Conservation (phyloP, 805 yeast genomes). For the Wickerhamomyces strasburgensis region DNA sequence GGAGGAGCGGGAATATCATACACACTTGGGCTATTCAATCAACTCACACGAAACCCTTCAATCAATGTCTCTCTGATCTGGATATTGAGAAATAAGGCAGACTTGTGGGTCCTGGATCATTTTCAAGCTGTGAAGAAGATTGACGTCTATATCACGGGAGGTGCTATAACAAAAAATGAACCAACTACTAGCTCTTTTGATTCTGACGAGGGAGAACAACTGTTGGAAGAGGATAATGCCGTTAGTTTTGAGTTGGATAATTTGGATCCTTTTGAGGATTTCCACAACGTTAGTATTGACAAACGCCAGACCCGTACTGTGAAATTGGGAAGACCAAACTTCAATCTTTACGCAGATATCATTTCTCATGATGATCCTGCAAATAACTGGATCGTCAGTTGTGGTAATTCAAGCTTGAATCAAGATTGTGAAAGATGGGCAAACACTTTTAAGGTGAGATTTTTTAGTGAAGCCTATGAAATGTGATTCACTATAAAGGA, state of each 20-base stretch:
- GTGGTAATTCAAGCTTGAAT: constrained; percentile 51
- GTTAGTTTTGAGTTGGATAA: constrained; percentile 23
- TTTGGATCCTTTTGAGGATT: constrained; percentile 20
- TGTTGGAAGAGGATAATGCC: constrained; percentile 16
- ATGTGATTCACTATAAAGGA: too few relatives aligned
- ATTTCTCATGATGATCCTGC: constrained; percentile 26
- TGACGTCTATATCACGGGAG: constrained; percentile 36
- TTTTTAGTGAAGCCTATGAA: constrained; percentile 40
- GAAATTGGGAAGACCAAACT: constrained; percentile 38
- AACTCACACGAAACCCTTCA: constrained; percentile 28
- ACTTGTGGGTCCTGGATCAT: constrained; percentile 41
- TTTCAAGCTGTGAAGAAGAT: constrained; percentile 28
- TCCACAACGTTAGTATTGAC: constrained; percentile 1
- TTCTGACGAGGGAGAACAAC: constrained; percentile 16
- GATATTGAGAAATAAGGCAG: constrained; percentile 45
- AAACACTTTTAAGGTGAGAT: constrained; percentile 29
- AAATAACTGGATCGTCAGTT: constrained; percentile 49
- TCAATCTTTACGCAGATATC: constrained; percentile 23
- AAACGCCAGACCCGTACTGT: constrained; percentile 5
- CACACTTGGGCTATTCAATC: constrained; percentile 48
- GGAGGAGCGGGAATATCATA: constrained; percentile 76
- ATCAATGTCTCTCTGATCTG: constrained; percentile 43
- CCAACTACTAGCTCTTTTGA: constrained; percentile 5
- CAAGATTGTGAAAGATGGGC: constrained; percentile 37
- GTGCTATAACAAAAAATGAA: constrained; percentile 5